phyloP scores from a whole-genome alignment of 1,284 basidiomycete species.

The Termitomyces sp. region DNA sequence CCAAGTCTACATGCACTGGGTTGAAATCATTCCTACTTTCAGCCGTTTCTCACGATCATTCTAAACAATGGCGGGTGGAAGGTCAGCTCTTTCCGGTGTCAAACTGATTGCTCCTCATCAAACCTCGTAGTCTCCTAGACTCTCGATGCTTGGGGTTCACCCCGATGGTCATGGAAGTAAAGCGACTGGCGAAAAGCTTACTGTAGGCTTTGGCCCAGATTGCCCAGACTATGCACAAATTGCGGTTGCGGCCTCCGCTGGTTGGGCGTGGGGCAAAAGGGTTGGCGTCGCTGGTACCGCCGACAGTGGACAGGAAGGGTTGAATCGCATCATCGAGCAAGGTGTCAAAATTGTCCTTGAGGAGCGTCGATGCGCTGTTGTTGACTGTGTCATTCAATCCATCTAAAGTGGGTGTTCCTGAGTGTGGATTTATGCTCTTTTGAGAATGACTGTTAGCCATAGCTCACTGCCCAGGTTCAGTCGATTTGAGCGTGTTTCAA shows the following conservation, averaged over 20 bases:
- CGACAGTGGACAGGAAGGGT: slow-evolving; percentile 23
- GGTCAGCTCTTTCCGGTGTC: slow-evolving; percentile 25
- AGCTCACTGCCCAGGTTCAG: not conserved
- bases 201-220: slow-evolving; percentile 62
- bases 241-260: slow-evolving; percentile 51
- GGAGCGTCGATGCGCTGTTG: slow-evolving; percentile 56
- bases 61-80: slow-evolving; percentile 72
- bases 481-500: not conserved
- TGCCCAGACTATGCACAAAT: slow-evolving; percentile 57
- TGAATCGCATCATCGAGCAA: slow-evolving; percentile 40
- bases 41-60: slow-evolving; percentile 69
- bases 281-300: slow-evolving; percentile 27
- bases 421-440: not conserved
- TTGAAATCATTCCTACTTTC: not conserved
- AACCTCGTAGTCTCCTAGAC: slow-evolving; percentile 45
- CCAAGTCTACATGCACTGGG: not conserved
- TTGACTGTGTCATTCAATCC: slow-evolving; percentile 40
- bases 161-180: slow-evolving; percentile 51
- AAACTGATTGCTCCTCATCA: not conserved
- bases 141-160: slow-evolving; percentile 62
- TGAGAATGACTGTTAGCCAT: not conserved
- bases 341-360: slow-evolving; percentile 51
- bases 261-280: slow-evolving; percentile 58
- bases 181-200: slow-evolving; percentile 43
- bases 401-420: slow-evolving; percentile 15